Evolutionary conservation across 305 asterid genomes (phyloP), one percentile per base, ranked within the genome.

Genomic region (Fraxinus ornus): DNA sequence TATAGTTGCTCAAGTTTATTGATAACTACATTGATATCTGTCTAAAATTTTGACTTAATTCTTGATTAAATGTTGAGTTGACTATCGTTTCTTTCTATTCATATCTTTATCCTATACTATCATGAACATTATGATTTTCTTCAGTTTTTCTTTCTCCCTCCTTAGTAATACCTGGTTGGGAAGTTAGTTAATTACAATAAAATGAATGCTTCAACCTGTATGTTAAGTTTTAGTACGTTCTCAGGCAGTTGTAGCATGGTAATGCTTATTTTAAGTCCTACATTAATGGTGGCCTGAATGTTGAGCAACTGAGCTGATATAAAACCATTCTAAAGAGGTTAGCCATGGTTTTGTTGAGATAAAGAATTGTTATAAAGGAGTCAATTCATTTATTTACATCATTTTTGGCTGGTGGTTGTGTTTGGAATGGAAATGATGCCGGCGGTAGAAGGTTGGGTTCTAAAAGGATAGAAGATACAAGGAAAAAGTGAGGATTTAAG

Each of bases 1-100:
- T 62, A 35, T 78, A 39, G 81, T 24, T 79, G 82, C 36, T 66
- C 57, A 71, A 26, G 83, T 71, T 44, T 78, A 72, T 73, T 66
- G 79, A 47, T 21, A 44, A 49, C 62, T 62, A 36, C 8, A 71
- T 77, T 75, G 28, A 55, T 79, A 21, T 44, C 36, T 70, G 36
- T 57, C 41, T 22, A 52, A 19, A 26, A 36, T 17, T 55, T 64
- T 30, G 8, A 55, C 52, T 41, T 41, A 10, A 41, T 41, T 41
- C 52, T 41, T 70, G 71, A 76, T 80, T 83, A 74, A 80, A 79
- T 41, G 52, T 12, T 10, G 17, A 41, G 15, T 41, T 15, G 4
- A 41, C 17, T 41, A 10, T 10, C 4, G 1, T 41, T 2, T 41
- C 52, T 41, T 41, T 41, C 19, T 13, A 15, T 47, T 47, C 57